Conservation (phyloP, 768 basidiomycete genomes). For the Rhodotorula diobovata region DNA sequence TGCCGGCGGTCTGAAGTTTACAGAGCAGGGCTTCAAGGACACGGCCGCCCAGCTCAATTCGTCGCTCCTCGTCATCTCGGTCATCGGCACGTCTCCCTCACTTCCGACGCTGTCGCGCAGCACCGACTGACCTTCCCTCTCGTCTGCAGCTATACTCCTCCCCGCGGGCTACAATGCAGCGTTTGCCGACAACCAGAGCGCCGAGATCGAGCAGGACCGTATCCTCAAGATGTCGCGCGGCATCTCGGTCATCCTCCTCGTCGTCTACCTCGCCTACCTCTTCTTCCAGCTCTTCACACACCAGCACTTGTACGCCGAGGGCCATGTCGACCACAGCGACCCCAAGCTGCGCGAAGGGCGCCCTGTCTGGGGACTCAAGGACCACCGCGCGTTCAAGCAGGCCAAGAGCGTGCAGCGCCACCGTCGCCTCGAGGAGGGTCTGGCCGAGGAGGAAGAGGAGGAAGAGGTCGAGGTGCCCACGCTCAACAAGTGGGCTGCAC, state of each 20-base stretch:
- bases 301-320: constrained; percentile 32
- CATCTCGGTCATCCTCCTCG: constrained; percentile 62
- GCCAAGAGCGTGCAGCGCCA: constrained; percentile 7
- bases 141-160: constrained; percentile 34
- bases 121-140: not conserved
- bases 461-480: constrained; percentile 34
- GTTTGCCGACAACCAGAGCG: constrained; percentile 6
- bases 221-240: constrained; percentile 42
- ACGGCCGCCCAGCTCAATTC: constrained; percentile 42
- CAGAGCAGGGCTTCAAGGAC: constrained; percentile 34
- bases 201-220: constrained; percentile 17
- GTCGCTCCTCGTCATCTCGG: constrained; percentile 38
- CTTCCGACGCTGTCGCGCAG: not conserved
- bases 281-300: constrained; percentile 46
- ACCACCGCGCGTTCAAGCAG: constrained; percentile 19
- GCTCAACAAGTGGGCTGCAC: constrained; percentile 33
- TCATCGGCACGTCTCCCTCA: constrained; percentile 14
- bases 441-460: constrained; percentile 36
- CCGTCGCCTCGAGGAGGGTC: constrained; percentile 10
- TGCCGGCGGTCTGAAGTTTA: constrained; percentile 28
- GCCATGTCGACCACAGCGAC: not conserved
- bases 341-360: constrained; percentile 14
- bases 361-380: not conserved
- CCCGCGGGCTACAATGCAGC: constrained; percentile 64
- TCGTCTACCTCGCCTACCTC: constrained; percentile 68